Conservation (phyloP, 208 protist genomes). For the Leishmania tarentolae region DNA sequence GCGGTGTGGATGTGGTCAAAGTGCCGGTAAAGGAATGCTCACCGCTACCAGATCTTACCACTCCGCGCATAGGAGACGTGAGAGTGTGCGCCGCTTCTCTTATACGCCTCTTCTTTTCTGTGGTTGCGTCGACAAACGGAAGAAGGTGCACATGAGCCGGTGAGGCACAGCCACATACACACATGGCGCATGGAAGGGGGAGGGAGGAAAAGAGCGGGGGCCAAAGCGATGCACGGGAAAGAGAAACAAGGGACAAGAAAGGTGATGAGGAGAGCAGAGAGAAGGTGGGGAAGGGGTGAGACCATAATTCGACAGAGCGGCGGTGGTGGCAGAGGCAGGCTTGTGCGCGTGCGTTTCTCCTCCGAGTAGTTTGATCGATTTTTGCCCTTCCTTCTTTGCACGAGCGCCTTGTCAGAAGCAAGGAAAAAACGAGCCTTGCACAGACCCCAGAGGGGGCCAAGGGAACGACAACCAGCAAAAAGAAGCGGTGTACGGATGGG, state of each 20-base stretch:
- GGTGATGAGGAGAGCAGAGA: not conserved
- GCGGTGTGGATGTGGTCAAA: not conserved
- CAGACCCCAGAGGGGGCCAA: not conserved
- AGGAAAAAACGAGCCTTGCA: not conserved
- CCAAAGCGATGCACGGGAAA: not conserved
- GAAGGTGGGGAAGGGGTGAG: not conserved
- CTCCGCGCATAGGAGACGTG: not conserved
- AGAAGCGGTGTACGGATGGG: not conserved
- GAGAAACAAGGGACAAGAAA: not conserved
- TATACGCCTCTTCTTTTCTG: not conserved
- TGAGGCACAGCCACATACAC: not conserved
- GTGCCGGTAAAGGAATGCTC: not conserved
- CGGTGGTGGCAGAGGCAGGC: not conserved
- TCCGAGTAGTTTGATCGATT: not conserved
- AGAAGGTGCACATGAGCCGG: not conserved
- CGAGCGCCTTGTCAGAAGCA: not conserved
- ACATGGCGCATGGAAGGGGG: not conserved
- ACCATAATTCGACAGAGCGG: not conserved
- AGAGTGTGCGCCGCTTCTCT: not conserved
- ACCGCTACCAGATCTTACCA: not conserved
- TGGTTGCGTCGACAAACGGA: not conserved
- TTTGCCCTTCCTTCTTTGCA: not conserved
- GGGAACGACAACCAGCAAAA: not conserved
- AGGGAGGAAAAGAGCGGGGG: not conserved
- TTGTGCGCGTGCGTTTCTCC: not conserved